These are phyloP conservation scores for Medicago truncatula DNA, from an alignment of 306 rosid species.

Conservation along the genomic window MtrunA17r5.0-ANR NC_053048.1:18106001-18106500, in stretches of 20 bases:
- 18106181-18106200: slow-evolving; percentile 69
- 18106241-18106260: slow-evolving; percentile 70
- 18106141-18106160: slow-evolving; percentile 49
- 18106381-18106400: slow-evolving; percentile 67
- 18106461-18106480: slow-evolving; percentile 29
- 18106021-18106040: slow-evolving; percentile 26
- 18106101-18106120: slow-evolving; percentile 54
- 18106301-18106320: slow-evolving; percentile 63
- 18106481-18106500: slow-evolving; percentile 1
- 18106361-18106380: slow-evolving; percentile 58
- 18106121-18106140: slow-evolving; percentile 42
- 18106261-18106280: slow-evolving; percentile 57
- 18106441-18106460: slow-evolving; percentile 64
- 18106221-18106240: slow-evolving; percentile 73
- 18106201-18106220: slow-evolving; percentile 52
- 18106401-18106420: slow-evolving; percentile 72
- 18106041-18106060: slow-evolving; percentile 12
- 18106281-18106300: slow-evolving; percentile 72
- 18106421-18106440: slow-evolving; percentile 80
- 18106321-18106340: slow-evolving; percentile 58
- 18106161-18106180: slow-evolving; percentile 70
- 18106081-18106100: slow-evolving; percentile 43
- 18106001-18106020: slow-evolving; percentile 15
- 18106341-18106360: slow-evolving; percentile 76
- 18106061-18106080: neutral